Percentiles rank a stretch among this genome's conserved stretches.
phyloP scores from a whole-genome alignment of 306 rosid genomes.

The Calophaca sinica region DNA sequence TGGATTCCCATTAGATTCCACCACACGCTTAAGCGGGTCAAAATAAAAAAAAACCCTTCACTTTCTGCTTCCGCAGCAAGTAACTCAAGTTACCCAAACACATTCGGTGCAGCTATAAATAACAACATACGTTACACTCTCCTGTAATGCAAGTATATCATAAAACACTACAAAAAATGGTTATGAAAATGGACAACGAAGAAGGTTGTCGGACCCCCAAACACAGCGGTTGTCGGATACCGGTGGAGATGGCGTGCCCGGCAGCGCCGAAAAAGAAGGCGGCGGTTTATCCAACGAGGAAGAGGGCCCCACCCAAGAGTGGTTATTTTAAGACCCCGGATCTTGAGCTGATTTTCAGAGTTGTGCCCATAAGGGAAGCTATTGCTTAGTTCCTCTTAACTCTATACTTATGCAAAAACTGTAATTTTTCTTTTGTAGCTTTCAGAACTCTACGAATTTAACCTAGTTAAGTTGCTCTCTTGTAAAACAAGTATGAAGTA shows the following conservation, averaged over 20 bases:
- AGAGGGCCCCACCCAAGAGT: slow-evolving; percentile 48
- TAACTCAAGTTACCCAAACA: background rate
- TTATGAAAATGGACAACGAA: slow-evolving; percentile 34
- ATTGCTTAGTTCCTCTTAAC: slow-evolving; percentile 11
- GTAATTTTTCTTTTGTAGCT: background rate
- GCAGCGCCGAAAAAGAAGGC: slow-evolving; percentile 62
- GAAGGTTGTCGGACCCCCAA: slow-evolving; percentile 58
- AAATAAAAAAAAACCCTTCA: background rate
- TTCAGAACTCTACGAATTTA: background rate
- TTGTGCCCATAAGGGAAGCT: slow-evolving; percentile 5
- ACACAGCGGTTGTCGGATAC: slow-evolving; percentile 45
- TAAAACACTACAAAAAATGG: background rate
- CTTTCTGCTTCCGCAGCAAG: slow-evolving; percentile 48
- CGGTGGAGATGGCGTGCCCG: slow-evolving; percentile 45
- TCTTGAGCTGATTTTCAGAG: slow-evolving; percentile 52
- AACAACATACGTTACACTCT: background rate
- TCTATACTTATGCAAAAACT: background rate
- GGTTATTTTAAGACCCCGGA: slow-evolving; percentile 60
- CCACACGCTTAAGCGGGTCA: slow-evolving; percentile 31
- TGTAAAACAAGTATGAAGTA: no score
- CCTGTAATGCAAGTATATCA: background rate
- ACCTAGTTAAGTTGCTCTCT: background rate
- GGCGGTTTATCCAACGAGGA: background rate
- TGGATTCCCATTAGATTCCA: slow-evolving; percentile 34
- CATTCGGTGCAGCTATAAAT: slow-evolving; percentile 32